Percentiles rank a stretch among this genome's conserved stretches.
These are phyloP conservation scores for Amoebophrya sp. DNA, from an alignment of 169 alveolate species.

Conservation along the genomic window DNA sequence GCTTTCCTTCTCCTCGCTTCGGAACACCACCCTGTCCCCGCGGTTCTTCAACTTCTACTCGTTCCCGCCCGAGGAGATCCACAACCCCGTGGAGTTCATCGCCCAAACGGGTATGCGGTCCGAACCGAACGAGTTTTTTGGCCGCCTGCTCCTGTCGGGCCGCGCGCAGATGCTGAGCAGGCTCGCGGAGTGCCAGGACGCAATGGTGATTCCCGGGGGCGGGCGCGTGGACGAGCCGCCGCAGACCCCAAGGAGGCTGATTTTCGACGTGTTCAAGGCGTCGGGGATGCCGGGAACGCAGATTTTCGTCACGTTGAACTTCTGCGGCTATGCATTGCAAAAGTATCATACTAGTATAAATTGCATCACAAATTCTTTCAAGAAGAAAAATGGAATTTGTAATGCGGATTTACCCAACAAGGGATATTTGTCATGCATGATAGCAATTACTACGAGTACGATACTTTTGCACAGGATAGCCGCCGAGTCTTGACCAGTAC, in stretches of 20 bases:
- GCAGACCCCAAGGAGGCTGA: neutral
- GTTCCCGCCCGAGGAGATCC: neutral
- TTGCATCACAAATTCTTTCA: no score
- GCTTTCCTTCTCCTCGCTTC: neutral
- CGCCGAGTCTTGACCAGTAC: no score
- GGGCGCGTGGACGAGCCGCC: slow-evolving; percentile 1
- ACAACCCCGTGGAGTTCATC: neutral
- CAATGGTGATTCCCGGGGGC: neutral
- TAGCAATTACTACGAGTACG: no score
- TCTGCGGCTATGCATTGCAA: no score
- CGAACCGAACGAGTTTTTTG: slow-evolving; percentile 3
- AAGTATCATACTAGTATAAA: no score
- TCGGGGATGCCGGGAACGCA: neutral
- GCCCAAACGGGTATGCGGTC: neutral
- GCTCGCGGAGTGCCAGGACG: neutral
- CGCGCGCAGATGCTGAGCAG: neutral
- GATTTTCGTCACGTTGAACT: neutral
- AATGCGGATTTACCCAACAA: no score
- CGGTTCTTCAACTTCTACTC: neutral
- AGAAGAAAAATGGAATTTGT: no score
- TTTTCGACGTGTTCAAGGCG: neutral
- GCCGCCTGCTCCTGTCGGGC: neutral
- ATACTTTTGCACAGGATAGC: no score
- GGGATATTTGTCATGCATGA: no score
- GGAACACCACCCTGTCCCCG: neutral